These are phyloP conservation scores for Geoglossum glabrum DNA, from an alignment of 495 filamentous ascomycete species.

Conservation along the genomic window DNA sequence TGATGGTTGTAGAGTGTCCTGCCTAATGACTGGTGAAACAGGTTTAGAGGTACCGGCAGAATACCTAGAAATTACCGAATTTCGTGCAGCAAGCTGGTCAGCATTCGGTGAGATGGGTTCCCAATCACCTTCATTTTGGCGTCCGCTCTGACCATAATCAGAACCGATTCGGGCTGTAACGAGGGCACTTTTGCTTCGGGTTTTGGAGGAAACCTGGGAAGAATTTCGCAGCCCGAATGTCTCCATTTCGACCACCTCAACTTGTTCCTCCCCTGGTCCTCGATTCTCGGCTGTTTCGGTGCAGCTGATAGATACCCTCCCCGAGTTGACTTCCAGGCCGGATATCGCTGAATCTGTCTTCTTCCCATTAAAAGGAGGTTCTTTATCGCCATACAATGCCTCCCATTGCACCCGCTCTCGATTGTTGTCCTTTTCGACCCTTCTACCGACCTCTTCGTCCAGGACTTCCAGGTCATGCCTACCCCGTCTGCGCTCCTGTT, in stretches of 20 bases:
- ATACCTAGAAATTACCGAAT: background rate
- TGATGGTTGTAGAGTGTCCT: background rate
- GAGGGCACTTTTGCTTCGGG: background rate
- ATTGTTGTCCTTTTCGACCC: constrained; percentile 44
- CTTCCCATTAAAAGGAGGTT: background rate
- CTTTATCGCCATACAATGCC: constrained; percentile 43
- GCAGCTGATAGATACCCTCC: background rate
- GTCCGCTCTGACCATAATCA: background rate
- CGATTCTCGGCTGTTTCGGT: constrained; percentile 1
- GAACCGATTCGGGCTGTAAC: background rate
- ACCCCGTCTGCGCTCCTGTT: constrained; percentile 32
- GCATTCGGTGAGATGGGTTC: background rate
- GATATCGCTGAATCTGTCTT: constrained; percentile 2
- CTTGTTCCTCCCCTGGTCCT: background rate
- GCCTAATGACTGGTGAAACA: background rate
- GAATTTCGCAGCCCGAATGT: background rate
- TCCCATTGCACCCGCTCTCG: constrained; percentile 65
- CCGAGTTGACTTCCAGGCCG: constrained; percentile 10
- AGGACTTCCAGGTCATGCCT: constrained; percentile 40
- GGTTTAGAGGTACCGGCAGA: background rate
- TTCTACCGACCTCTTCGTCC: constrained; percentile 47
- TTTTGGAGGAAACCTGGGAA: background rate
- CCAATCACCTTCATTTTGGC: background rate
- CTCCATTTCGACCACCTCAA: constrained; percentile 11
- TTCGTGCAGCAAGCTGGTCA: background rate